Conservation (phyloP, 371 early-diverging fungal species). For the Fennellomyces sp. region DNA sequence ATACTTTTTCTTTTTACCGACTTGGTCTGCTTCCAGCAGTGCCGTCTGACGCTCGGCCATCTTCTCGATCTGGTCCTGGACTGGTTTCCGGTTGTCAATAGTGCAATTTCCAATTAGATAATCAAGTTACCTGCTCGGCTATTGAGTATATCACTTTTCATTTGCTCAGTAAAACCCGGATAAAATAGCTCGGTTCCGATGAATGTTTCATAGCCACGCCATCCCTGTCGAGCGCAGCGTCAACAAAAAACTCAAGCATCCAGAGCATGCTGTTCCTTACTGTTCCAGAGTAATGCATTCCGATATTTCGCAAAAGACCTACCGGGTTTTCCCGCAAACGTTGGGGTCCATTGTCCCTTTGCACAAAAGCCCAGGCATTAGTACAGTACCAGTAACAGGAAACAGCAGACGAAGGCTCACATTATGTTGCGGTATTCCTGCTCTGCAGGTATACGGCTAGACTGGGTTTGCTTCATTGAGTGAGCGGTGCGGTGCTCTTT, state of each 20-base stretch:
- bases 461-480: no score
- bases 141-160: slow-evolving; percentile 56
- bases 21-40: not conserved
- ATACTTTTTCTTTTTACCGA: not conserved
- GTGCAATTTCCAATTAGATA: slow-evolving; percentile 6
- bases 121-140: slow-evolving; percentile 44
- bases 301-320: slow-evolving; percentile 67
- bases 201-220: slow-evolving; percentile 80
- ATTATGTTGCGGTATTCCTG: slow-evolving; percentile 8
- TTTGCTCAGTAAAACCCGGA: slow-evolving; percentile 64
- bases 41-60: not conserved
- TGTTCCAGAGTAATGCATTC: slow-evolving; percentile 68
- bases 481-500: not conserved
- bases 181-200: slow-evolving; percentile 78
- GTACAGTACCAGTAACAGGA: not conserved
- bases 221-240: slow-evolving; percentile 54
- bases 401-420: no score
- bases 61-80: slow-evolving; percentile 1
- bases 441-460: no score
- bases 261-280: slow-evolving; percentile 48
- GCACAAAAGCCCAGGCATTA: not conserved
- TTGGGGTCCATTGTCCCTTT: slow-evolving; percentile 59
- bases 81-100: not conserved
- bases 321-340: slow-evolving; percentile 73
- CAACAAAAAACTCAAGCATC: not conserved